Percentiles rank a stretch among this genome's conserved stretches.
These are phyloP conservation scores for Eucalyptus viminalis DNA, from an alignment of 345 rosid species.

Conservation along the genomic window DNA sequence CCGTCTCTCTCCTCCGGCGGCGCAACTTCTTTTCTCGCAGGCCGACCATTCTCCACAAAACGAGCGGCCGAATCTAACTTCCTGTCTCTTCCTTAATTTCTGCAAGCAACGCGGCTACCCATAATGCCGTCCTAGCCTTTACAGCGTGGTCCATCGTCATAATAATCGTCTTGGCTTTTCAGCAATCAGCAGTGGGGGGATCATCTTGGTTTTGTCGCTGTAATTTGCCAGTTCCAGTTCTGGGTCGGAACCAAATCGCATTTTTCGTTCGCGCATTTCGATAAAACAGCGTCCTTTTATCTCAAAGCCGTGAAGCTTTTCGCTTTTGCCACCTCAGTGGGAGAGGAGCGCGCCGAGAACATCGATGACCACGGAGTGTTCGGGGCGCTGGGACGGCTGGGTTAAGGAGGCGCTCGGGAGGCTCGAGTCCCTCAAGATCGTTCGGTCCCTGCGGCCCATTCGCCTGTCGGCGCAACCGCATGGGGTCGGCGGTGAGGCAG, in stretches of 20 bases:
- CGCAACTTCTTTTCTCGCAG: neutral
- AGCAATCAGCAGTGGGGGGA: neutral
- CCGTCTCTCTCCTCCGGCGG: neutral
- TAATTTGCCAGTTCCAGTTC: neutral
- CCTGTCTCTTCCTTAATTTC: neutral
- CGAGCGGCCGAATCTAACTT: neutral
- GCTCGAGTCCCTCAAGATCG: constrained; percentile 54
- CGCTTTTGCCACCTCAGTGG: neutral
- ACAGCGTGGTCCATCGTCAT: neutral
- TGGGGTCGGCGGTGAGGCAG: neutral
- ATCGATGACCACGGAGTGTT: neutral
- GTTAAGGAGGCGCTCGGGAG: constrained; percentile 58
- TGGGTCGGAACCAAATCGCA: neutral
- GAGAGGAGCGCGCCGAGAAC: neutral
- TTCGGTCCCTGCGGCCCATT: constrained; percentile 83
- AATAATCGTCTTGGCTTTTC: neutral
- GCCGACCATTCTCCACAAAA: neutral
- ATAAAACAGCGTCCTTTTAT: neutral
- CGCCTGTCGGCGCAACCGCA: constrained; percentile 5
- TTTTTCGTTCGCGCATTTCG: neutral
- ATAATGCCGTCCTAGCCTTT: neutral
- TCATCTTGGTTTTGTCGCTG: neutral
- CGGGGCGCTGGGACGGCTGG: constrained; percentile 46
- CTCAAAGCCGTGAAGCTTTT: neutral
- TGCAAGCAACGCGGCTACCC: neutral